These are phyloP conservation scores for Phytophthora agathidicida DNA, from an alignment of 352 stramenopile species.

Conservation along the genomic window DNA sequence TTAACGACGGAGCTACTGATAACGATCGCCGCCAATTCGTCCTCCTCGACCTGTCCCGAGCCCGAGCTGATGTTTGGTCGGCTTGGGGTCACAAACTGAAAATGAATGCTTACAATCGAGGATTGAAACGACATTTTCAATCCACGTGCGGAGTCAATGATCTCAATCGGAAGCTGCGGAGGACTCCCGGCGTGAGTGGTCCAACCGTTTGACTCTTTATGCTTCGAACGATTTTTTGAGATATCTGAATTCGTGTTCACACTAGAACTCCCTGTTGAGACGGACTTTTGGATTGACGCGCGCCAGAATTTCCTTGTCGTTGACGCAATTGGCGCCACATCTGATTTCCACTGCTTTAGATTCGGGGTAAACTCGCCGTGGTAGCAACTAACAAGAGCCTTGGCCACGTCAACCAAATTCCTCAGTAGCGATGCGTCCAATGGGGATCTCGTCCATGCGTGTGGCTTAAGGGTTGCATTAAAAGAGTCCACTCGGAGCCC, in stretches of 20 bases:
- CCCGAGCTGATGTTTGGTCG: not conserved
- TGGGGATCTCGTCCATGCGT: not conserved
- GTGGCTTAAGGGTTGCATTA: not conserved
- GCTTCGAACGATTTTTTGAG: not conserved
- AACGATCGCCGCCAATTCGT: not conserved
- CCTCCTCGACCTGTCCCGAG: not conserved
- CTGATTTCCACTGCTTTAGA: not conserved
- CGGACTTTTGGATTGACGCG: not conserved
- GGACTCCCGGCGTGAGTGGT: not conserved
- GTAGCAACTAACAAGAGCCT: not conserved
- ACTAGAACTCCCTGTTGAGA: not conserved
- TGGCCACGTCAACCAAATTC: not conserved
- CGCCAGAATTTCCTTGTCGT: not conserved
- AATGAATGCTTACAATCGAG: not conserved
- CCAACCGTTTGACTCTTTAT: not conserved
- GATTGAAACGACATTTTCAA: not conserved
- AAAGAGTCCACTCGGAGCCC: not conserved
- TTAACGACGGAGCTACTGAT: not conserved
- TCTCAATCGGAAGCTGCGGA: not conserved
- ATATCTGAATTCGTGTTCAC: not conserved
- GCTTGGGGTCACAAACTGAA: conserved; percentile 3
- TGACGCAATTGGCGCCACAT: not conserved
- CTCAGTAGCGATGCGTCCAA: not conserved
- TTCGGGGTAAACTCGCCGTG: not conserved
- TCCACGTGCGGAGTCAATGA: not conserved